A percentile compares a stretch with the other conserved stretches of the same genome.
phyloP scores from a whole-genome alignment of 179 eudicot genomes.

The Beta corolliflora region DNA sequence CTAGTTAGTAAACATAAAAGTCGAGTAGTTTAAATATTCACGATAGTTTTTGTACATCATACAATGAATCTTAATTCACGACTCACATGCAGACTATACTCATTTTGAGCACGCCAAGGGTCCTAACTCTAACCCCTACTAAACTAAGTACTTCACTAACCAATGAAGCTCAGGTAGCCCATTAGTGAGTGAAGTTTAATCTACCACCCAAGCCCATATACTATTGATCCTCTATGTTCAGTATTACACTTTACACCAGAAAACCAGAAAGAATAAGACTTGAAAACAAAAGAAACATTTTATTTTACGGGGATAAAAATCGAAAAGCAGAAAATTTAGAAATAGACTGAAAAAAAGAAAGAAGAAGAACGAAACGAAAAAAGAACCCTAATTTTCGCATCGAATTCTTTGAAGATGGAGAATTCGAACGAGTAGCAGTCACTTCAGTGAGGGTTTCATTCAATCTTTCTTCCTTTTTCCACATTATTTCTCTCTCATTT shows the following conservation, averaged over 20 bases:
- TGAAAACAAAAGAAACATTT: no score
- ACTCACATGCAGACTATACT: no score
- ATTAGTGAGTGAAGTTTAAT: no score
- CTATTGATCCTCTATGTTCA: neutral
- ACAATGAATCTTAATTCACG: no score
- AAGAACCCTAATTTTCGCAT: constrained; percentile 33
- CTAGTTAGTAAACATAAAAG: no score
- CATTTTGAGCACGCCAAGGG: no score
- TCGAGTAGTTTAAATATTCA: no score
- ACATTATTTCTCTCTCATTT: constrained; percentile 6
- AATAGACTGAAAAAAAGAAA: neutral
- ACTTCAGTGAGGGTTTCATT: neutral
- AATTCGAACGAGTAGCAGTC: neutral
- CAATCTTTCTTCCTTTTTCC: neutral
- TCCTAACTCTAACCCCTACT: no score
- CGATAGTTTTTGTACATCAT: no score
- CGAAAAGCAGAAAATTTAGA: neutral
- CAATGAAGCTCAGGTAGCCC: no score
- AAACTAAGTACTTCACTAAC: no score
- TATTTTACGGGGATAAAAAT: neutral
- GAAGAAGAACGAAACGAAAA: neutral
- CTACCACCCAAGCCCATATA: neutral
- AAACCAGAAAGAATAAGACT: neutral
- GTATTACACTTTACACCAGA: neutral
- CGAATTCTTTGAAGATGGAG: constrained; percentile 6